phyloP scores from a whole-genome alignment of 192 early-diverging fungal species.

The Gaertneriomyces sp. region DNA sequence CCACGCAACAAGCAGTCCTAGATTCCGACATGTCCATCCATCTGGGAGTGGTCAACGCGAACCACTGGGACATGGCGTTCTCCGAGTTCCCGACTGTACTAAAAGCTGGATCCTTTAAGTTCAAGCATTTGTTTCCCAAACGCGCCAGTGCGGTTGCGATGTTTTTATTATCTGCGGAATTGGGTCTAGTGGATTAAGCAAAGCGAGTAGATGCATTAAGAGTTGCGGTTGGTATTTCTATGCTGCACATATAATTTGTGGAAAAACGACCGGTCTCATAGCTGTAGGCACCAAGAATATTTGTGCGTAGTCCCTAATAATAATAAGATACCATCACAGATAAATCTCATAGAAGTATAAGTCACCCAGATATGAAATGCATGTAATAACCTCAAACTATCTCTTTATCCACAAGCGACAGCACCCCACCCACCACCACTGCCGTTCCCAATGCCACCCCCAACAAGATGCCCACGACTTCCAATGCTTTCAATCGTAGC shows the following conservation, averaged over 20 bases:
- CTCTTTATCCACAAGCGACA: slow-evolving; percentile 18
- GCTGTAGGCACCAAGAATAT: no score
- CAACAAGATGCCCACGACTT: slow-evolving; percentile 1
- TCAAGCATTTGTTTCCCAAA: slow-evolving; percentile 6
- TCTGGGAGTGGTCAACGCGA: slow-evolving; percentile 2
- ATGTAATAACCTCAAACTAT: no score
- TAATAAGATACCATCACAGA: no score
- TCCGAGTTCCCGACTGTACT: neutral
- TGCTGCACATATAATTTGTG: no score
- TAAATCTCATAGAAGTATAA: no score
- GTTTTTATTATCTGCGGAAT: neutral
- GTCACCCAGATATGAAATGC: no score
- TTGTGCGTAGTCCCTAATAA: no score
- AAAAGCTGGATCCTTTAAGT: neutral
- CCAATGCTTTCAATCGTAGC: neutral
- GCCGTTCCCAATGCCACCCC: slow-evolving; percentile 24
- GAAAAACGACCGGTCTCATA: no score
- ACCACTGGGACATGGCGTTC: slow-evolving; percentile 12
- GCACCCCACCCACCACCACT: slow-evolving; percentile 25
- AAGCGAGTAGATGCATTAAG: no score
- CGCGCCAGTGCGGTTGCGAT: neutral
- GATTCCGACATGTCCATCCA: neutral
- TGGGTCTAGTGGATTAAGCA: neutral
- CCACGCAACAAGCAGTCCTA: neutral
- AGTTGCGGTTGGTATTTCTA: no score